A percentile compares a stretch with the other conserved stretches of the same genome.
These are phyloP conservation scores for Leccinum ambiguum DNA, from an alignment of 1,284 basidiomycete genomes.

Conservation along the genomic window DNA sequence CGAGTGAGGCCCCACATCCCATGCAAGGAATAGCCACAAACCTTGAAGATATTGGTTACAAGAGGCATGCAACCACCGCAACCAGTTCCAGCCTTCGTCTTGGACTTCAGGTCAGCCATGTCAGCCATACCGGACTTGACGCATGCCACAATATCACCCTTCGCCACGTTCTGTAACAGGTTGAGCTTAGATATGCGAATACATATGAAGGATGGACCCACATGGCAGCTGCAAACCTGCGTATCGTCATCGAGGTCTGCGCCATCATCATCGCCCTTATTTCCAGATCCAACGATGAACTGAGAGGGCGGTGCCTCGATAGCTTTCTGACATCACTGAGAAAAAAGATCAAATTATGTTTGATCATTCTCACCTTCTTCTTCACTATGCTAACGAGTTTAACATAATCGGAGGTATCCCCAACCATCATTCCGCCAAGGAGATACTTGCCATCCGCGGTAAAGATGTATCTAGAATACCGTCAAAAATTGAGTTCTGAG, in stretches of 20 bases:
- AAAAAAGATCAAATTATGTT: not conserved
- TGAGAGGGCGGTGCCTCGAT: conserved; percentile 66
- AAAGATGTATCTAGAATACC: conserved; percentile 56
- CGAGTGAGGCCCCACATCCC: not conserved
- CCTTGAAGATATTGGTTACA: conserved; percentile 55
- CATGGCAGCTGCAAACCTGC: conserved; percentile 71
- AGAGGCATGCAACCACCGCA: conserved; percentile 75
- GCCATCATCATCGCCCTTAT: conserved; percentile 55
- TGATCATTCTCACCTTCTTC: conserved; percentile 49
- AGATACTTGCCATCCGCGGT: conserved; percentile 74
- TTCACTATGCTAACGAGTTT: conserved; percentile 72
- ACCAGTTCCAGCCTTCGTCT: conserved; percentile 72
- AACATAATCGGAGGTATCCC: conserved; percentile 70
- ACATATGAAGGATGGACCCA: conserved; percentile 17
- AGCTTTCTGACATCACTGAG: conserved; percentile 43
- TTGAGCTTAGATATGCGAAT: not conserved
- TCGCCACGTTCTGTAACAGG: conserved; percentile 53
- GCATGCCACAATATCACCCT: conserved; percentile 56
- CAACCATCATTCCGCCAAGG: conserved; percentile 82
- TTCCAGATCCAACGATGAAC: conserved; percentile 62
- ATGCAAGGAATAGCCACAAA: conserved; percentile 1
- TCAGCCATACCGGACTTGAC: conserved; percentile 54
- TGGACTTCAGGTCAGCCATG: conserved; percentile 59
- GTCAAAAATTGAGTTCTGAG: not conserved
- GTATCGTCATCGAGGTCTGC: conserved; percentile 71